These are phyloP conservation scores for Bipolaris bicolor DNA, from an alignment of 2,329 filamentous ascomycete species.

Conservation along the genomic window DNA sequence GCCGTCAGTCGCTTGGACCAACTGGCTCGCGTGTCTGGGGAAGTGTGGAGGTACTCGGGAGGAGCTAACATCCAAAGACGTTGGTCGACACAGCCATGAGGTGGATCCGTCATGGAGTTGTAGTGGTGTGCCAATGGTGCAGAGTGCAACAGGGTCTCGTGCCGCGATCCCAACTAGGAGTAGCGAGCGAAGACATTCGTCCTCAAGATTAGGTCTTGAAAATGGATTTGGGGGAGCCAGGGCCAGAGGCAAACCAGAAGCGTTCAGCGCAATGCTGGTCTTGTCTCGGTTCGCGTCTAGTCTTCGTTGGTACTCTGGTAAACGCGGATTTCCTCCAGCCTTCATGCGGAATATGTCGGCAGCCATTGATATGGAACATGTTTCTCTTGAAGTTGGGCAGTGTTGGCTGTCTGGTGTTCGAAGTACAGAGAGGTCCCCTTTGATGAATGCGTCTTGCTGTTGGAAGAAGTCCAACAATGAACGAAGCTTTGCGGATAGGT, in stretches of 20 bases:
- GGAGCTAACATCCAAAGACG: slow-evolving; percentile 28
- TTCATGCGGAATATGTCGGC: slow-evolving; percentile 51
- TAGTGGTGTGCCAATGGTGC: slow-evolving; percentile 43
- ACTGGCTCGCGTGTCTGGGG: slow-evolving; percentile 15
- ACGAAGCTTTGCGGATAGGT: slow-evolving; percentile 24
- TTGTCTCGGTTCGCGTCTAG: slow-evolving; percentile 54
- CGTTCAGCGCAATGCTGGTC: slow-evolving; percentile 51
- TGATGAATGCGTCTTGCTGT: slow-evolving; percentile 7
- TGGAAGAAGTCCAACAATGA: slow-evolving; percentile 33
- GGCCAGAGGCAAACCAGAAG: slow-evolving; percentile 48
- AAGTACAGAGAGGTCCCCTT: slow-evolving; percentile 8
- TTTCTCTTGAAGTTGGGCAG: not conserved
- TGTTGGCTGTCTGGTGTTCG: slow-evolving; percentile 29
- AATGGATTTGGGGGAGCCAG: slow-evolving; percentile 38
- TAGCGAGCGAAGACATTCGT: slow-evolving; percentile 52
- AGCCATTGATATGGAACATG: slow-evolving; percentile 29
- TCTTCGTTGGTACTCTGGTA: slow-evolving; percentile 48
- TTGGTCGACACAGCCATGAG: slow-evolving; percentile 44
- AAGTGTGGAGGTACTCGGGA: slow-evolving; percentile 19
- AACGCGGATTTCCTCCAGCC: slow-evolving; percentile 51
- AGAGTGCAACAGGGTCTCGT: slow-evolving; percentile 51
- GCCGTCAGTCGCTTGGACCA: slow-evolving; percentile 41
- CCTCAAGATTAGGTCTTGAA: slow-evolving; percentile 43
- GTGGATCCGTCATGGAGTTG: slow-evolving; percentile 42
- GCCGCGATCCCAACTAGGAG: slow-evolving; percentile 51